Evolutionary conservation across 2,329 filamentous ascomycete species (phyloP), one percentile per base, ranked within the genome.

Genomic region (Orbilia quercus): DNA sequence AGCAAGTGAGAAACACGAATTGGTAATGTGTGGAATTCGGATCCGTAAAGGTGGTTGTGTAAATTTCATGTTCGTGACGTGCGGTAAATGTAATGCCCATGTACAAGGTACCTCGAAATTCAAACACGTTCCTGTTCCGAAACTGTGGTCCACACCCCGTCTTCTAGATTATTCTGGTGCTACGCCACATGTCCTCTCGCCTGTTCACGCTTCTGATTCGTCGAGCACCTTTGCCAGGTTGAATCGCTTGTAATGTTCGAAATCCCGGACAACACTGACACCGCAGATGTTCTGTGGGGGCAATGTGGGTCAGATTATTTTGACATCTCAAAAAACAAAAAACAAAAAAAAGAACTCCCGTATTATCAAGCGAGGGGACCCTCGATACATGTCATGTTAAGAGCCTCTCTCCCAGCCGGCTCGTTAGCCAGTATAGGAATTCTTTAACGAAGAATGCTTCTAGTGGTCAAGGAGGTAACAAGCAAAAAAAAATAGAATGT

Each of bases 181-280:
- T 54, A 74, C 75, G 69, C 69, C 25, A 62, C 70, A 23, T 74
- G 58, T 31, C 75, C 69, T 16, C 54, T 64, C 53, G 72, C 74
- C 50, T 81, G 80, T 57, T 75, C 45, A 1, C 79, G 79, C 28
- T 79, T 75, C 65, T 83, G 83, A 79, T 90, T 65, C 89, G 69
- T 54, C 60, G 48, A 54, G 40, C 40, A 66, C 60, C 54, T 55
- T 62, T 40, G 54, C 87, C 40, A 96, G 81, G 80, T 95, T 95
- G 81, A 88, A 94, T 76, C 87, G 86, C 81, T 91, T 93, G 72
- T 93, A 83, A 50, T 83, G 83, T 54, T 92, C 89, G 84, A 89
- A 95, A 78, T 91, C 87, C 73, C 88, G 87, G 2, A 95, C 89
- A 34, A 95, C 90, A 75, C 90, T 91, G 83, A 95, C 89, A 20